Conservation (phyloP, 345 rosid genomes). For the Garcia nutans region DNA sequence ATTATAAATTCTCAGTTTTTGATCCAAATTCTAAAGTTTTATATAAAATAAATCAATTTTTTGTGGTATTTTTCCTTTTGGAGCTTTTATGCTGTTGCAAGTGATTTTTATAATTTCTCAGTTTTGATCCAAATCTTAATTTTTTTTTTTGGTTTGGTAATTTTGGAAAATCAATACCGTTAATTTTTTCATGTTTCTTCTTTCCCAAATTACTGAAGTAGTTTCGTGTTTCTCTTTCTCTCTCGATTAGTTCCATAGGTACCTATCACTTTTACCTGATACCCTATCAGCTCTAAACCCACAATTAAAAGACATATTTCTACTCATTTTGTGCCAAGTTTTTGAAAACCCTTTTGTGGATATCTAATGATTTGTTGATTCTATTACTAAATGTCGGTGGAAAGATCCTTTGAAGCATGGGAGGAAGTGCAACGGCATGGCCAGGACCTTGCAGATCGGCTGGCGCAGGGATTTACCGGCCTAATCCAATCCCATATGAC, state of each 20-base stretch:
- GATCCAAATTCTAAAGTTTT: no score
- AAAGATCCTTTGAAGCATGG: constrained; percentile 93
- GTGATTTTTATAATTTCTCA: neutral
- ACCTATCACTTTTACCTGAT: neutral
- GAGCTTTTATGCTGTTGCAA: neutral
- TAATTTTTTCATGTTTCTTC: neutral
- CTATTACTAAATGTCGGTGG: constrained; percentile 61
- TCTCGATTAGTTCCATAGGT: neutral
- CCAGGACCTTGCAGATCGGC: constrained; percentile 81
- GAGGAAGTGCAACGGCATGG: constrained; percentile 97
- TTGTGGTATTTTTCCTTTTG: no score
- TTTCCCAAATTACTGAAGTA: neutral
- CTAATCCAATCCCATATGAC: constrained; percentile 66
- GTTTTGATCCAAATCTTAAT: neutral
- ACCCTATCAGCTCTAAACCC: neutral
- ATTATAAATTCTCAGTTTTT: no score
- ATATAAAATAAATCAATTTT: no score
- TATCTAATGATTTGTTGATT: constrained; percentile 12
- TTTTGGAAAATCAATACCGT: neutral
- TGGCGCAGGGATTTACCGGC: constrained; percentile 87
- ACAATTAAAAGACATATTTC: neutral
- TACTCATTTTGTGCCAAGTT: neutral
- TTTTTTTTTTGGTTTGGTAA: no score
- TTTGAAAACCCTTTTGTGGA: constrained; percentile 7
- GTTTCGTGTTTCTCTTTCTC: neutral